Evolutionary conservation across 805 yeast genomes (phyloP), one percentile per base, ranked within the genome.

Genomic region (Candida schatavii): DNA sequence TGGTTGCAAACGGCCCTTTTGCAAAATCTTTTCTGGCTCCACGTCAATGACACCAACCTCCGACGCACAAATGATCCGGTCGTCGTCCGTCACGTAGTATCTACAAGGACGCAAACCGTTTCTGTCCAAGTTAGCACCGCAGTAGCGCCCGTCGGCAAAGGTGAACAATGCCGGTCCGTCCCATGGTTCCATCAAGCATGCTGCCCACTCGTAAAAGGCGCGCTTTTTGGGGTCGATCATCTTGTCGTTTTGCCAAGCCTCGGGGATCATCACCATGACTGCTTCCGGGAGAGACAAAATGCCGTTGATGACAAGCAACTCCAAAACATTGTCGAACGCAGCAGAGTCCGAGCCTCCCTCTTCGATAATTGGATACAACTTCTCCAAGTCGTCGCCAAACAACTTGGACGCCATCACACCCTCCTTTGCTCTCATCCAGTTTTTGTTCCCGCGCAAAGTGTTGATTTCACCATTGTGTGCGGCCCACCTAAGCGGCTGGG

Each of bases 321-420:
- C 99, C 54, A 91, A 75, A 14, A 91, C 98, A 59, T 93, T 93
- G 68, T 91, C 99, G 47, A 91, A 83, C 18, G 98, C 97, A 37
- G 97, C 98, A 17, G 98, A 91, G 64, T 91, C 99, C 15, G 97
- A 90, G 44, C 98, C 98, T 54, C 97, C 98, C 67, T 91, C 97
- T 69, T 91, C 98, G 52, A 93, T 90, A 59, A 93, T 87, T 15
- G 98, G 98, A 65, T 85, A 91, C 51, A 91, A 73, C 61, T 85
- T 81, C 59, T 89, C 97, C 62, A 91, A 77, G 52, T 88, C 95
- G 39, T 88, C 96, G 50, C 95, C 96, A 60, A 91, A 91, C 44
- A 87, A 74, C 45, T 78, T 75, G 2, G 96, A 86, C 27, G 80
- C 76, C 96, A 91, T 88, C 37, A 90, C 88, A 72, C 98, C 98